These are phyloP conservation scores for Russula sp. DNA, from an alignment of 768 basidiomycete genomes.

Conservation along the genomic window DNA sequence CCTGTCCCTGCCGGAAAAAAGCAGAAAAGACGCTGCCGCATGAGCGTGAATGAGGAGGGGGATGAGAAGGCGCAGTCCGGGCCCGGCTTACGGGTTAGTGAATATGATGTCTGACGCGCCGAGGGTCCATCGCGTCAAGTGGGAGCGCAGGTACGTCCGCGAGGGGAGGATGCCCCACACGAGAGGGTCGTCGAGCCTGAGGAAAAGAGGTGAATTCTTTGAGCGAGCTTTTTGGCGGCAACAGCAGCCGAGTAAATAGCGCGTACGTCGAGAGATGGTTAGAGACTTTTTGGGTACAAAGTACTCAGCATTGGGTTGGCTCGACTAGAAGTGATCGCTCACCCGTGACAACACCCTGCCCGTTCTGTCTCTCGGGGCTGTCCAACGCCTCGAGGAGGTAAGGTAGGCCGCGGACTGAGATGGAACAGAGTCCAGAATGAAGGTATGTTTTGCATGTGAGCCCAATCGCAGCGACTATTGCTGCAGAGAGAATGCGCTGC, in stretches of 20 bases:
- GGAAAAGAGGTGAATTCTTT: neutral
- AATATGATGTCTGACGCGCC: conserved; percentile 94
- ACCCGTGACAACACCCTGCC: conserved; percentile 74
- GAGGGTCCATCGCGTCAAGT: conserved; percentile 80
- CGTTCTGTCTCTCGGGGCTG: conserved; percentile 38
- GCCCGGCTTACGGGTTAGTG: conserved; percentile 68
- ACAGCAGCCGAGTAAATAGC: too few species aligned
- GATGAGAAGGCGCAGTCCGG: neutral
- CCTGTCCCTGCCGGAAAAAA: conserved; percentile 88
- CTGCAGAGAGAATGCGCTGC: conserved; percentile 39
- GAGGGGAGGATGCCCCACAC: conserved; percentile 83
- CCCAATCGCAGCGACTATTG: conserved; percentile 62
- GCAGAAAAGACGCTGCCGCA: conserved; percentile 60
- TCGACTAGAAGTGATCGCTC: neutral
- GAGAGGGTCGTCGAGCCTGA: conserved; percentile 75
- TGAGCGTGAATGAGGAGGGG: conserved; percentile 30
- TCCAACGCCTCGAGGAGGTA: conserved; percentile 58
- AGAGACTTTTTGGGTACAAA: conserved; percentile 48
- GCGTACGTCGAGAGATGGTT: conserved; percentile 91
- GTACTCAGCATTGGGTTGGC: neutral
- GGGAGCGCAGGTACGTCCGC: conserved; percentile 49
- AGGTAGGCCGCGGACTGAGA: conserved; percentile 66
- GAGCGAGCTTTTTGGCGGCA: neutral
- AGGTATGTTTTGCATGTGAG: conserved; percentile 76
- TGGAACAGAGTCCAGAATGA: conserved; percentile 55